A percentile compares a stretch with the other conserved stretches of the same genome.
Evolutionary conservation across 1,139 yeast genomes (phyloP).

Genomic region (Geotrichum cucujoidarum): DNA sequence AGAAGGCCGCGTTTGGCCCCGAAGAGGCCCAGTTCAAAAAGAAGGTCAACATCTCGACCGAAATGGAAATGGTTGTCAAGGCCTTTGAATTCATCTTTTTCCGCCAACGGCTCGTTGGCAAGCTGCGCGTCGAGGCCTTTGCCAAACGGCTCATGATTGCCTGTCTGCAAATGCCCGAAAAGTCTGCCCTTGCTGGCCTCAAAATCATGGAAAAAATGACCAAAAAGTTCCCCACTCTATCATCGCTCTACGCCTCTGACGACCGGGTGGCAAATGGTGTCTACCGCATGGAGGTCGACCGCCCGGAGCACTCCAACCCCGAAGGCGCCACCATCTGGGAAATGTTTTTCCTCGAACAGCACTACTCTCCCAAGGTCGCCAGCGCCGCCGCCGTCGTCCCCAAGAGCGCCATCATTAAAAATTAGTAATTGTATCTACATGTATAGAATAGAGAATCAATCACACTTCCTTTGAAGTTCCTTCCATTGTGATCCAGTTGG

Average conservation of each 20-base stretch:
- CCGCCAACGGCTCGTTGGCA: conserved; percentile 67
- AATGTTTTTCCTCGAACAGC: conserved; percentile 66
- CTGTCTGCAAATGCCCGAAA: conserved; percentile 77
- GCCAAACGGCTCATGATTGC: conserved; percentile 70
- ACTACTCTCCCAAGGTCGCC: conserved; percentile 75
- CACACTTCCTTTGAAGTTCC: background rate
- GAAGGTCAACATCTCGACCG: conserved; percentile 76
- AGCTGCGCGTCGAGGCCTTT: conserved; percentile 72
- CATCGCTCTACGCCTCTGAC: conserved; percentile 78
- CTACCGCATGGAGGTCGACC: conserved; percentile 60
- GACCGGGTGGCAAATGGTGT: conserved; percentile 79
- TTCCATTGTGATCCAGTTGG: too few species aligned
- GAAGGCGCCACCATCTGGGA: conserved; percentile 93
- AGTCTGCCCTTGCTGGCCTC: conserved; percentile 70
- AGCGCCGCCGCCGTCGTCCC: conserved; percentile 42
- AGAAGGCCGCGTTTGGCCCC: conserved; percentile 34
- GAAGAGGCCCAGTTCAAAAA: conserved; percentile 42
- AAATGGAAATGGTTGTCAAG: conserved; percentile 73
- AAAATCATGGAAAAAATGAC: conserved; percentile 73
- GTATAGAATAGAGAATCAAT: too few species aligned
- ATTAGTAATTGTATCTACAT: too few species aligned
- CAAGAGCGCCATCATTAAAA: conserved; percentile 15
- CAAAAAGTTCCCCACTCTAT: conserved; percentile 58
- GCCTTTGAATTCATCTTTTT: conserved; percentile 79
- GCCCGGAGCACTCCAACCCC: conserved; percentile 72